Base-by-base conservation (phyloP, 106 monocot genomes). In the Hemerocallis citrina region DNA sequence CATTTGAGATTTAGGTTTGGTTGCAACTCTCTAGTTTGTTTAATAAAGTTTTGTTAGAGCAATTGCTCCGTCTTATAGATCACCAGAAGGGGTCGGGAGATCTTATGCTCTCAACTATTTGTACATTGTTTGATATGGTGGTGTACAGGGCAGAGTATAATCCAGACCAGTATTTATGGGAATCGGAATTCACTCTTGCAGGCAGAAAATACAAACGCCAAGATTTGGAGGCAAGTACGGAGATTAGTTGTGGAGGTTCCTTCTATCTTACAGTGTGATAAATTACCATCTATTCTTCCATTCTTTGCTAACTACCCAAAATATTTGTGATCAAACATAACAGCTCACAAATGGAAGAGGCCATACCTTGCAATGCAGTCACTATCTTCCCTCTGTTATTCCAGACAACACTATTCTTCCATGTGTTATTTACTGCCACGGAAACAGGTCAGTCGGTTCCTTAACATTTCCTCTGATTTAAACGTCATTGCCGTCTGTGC, bases 211-310 rank as follows among this genome's bases (percentile, higher is more conserved):
- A 77, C 76, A 86, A 85, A 75, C 83, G 96, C 19, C 73, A 79
- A 72, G 96, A 96, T 68, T 79, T 96, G 76, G 91, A 96, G 96
- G 96, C 96, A 96, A 96, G 96, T 96, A 87, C 50, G 79, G 78
- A 74, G 52, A 91, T 62, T 45, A 62, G 21, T 71, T 81, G 50
- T 37, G 44, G 69, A 78, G 79, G 62, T 74, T 77, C 77, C 27
- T 77, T 70, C 51, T 70, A 36, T 84, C 63, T 59, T 67, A 60
- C 35, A 38, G 36, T 58, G 68, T 56, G n/a, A 33, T 46, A 20
- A 66, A 29, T 56, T 7, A 25, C n/a, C 25, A 31, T 20, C 39
- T 46, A 8, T 25, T 37, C 41, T 52, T 21, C 29, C 27, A 32
- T 7, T 73, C 71, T 59, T 67, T 68, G 11, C 48, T 69, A n/a